A percentile compares a stretch with the other conserved stretches of the same genome.
Evolutionary conservation across 306 rosid species (phyloP).

Genomic region (barrel medic (Medicago truncatula)): MtrunA17r5.0-ANR NC_053043.1:46879001-46879500

Average conservation of each 20-base stretch:
- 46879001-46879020: slow-evolving; percentile 97
- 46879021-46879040: slow-evolving; percentile 79
- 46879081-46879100: slow-evolving; percentile 96
- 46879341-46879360: slow-evolving; percentile 87
- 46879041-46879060: slow-evolving; percentile 91
- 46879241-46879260: slow-evolving; percentile 88
- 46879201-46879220: slow-evolving; percentile 90
- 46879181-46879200: slow-evolving; percentile 98
- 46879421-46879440: slow-evolving; percentile 96
- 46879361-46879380: slow-evolving; percentile 99
- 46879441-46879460: slow-evolving; percentile 97
- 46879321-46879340: slow-evolving; percentile 88
- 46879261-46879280: slow-evolving; percentile 92
- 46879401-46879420: slow-evolving; percentile 99
- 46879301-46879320: slow-evolving; percentile 97
- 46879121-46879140: slow-evolving; percentile 91
- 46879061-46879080: slow-evolving; percentile 91
- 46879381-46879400: slow-evolving; percentile 94
- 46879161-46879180: slow-evolving; percentile 98
- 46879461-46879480: slow-evolving; percentile 95
- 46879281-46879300: slow-evolving; percentile 98
- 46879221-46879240: slow-evolving; percentile 93
- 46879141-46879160: slow-evolving; percentile 97
- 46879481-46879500: slow-evolving; percentile 98
- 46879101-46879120: slow-evolving; percentile 97